Conservation (phyloP, 495 filamentous ascomycete species). For the Barbatosphaeria neglecta region DNA sequence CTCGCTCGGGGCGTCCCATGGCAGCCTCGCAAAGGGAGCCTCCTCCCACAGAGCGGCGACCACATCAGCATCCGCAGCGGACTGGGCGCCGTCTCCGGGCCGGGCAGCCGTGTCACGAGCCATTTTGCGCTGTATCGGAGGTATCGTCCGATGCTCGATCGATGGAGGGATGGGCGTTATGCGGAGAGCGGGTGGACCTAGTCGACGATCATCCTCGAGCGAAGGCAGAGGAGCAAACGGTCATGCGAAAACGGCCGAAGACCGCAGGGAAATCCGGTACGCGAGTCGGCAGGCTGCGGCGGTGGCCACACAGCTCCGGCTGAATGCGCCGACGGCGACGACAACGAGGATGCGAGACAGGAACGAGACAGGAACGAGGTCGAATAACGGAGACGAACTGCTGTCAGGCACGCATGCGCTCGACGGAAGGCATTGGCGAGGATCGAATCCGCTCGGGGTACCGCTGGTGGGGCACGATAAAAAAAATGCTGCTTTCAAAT, state of each 20-base stretch:
- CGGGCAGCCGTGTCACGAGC: conserved; percentile 3
- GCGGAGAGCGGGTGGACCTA: neutral
- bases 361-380: no score
- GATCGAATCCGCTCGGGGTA: no score
- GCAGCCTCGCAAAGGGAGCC: conserved; percentile 38
- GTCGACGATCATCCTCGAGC: neutral
- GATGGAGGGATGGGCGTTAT: neutral
- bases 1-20: conserved; percentile 38
- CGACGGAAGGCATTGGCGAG: no score
- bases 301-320: neutral
- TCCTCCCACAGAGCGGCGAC: conserved; percentile 40
- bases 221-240: neutral
- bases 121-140: neutral
- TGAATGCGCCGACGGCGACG: no score
- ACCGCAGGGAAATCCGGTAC: neutral
- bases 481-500: no score
- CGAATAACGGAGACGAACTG: no score
- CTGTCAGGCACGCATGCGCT: no score
- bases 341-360: no score
- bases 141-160: neutral
- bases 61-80: conserved; percentile 17
- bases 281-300: neutral
- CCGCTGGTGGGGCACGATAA: no score
- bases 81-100: conserved; percentile 1
- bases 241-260: neutral